These are phyloP conservation scores for Penicillium salamii DNA, from an alignment of 495 filamentous ascomycete species.

Conservation along the genomic window DNA sequence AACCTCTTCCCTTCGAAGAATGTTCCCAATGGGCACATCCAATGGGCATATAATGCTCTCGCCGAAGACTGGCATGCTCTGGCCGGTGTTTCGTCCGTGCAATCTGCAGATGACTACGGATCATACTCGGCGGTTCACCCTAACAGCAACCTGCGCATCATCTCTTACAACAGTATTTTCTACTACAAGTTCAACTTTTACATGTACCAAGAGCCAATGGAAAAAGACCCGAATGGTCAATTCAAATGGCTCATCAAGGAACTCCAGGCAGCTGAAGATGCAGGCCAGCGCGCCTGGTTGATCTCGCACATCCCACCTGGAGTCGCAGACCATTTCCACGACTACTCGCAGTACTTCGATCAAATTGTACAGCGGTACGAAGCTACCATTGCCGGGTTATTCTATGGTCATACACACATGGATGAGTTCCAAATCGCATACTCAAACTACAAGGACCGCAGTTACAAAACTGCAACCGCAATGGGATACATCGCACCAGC, in stretches of 20 bases:
- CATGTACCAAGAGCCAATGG: constrained; percentile 48
- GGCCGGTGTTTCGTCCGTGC: constrained; percentile 35
- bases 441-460: constrained; percentile 37
- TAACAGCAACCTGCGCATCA: constrained; percentile 46
- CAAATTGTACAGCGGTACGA: constrained; percentile 53
- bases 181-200: constrained; percentile 57
- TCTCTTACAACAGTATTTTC: constrained; percentile 57
- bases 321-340: constrained; percentile 44
- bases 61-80: constrained; percentile 45
- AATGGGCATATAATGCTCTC: constrained; percentile 53
- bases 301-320: constrained; percentile 53
- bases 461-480: constrained; percentile 37
- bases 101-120: constrained; percentile 40
- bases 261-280: constrained; percentile 48
- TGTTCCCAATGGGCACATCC: constrained; percentile 27
- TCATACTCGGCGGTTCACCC: constrained; percentile 47
- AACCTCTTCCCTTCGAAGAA: constrained; percentile 47
- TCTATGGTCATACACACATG: constrained; percentile 57
- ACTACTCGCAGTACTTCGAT: constrained; percentile 52
- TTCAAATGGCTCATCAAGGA: constrained; percentile 50
- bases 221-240: constrained; percentile 46
- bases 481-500: constrained; percentile 51
- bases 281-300: constrained; percentile 52
- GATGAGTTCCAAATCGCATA: constrained; percentile 57
- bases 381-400: constrained; percentile 52